Percentiles rank a stretch among this genome's conserved stretches.
These are phyloP conservation scores for Musa acuminata DNA, from an alignment of 176 grass and related monocot species.

Conservation along the genomic window DNA sequence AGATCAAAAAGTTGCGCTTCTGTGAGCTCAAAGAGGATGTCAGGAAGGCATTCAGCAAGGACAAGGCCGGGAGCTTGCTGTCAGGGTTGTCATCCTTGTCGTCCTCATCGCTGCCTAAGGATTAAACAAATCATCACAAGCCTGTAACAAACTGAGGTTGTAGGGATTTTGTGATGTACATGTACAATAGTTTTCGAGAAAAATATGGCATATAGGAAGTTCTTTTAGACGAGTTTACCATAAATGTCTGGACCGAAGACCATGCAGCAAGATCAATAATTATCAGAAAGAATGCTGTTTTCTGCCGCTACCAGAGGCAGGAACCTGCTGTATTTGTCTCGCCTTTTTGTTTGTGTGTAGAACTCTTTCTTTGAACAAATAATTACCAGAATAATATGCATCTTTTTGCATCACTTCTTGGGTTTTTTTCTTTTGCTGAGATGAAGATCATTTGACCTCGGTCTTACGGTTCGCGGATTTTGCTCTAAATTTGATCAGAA, in stretches of 20 bases:
- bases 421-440: too few relatives aligned
- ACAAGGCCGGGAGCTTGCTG: conserved; percentile 39
- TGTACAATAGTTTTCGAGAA: background rate
- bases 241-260: background rate
- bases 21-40: conserved; percentile 71
- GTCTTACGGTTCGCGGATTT: too few relatives aligned
- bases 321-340: background rate
- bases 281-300: background rate
- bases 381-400: background rate
- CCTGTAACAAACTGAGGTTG: conserved; percentile 26
- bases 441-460: too few relatives aligned
- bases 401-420: background rate
- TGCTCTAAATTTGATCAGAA: too few relatives aligned
- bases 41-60: conserved; percentile 71
- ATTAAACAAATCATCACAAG: conserved; percentile 4
- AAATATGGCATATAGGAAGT: background rate
- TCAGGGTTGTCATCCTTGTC: conserved; percentile 45
- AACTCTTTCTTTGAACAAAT: background rate
- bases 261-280: background rate
- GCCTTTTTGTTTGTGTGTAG: too few relatives aligned
- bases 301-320: background rate
- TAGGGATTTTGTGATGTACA: background rate
- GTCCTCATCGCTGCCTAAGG: conserved; percentile 24
- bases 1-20: conserved; percentile 63
- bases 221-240: background rate